phyloP scores from a whole-genome alignment of 176 grass and related monocot species.

The Raddia distichophylla region DNA sequence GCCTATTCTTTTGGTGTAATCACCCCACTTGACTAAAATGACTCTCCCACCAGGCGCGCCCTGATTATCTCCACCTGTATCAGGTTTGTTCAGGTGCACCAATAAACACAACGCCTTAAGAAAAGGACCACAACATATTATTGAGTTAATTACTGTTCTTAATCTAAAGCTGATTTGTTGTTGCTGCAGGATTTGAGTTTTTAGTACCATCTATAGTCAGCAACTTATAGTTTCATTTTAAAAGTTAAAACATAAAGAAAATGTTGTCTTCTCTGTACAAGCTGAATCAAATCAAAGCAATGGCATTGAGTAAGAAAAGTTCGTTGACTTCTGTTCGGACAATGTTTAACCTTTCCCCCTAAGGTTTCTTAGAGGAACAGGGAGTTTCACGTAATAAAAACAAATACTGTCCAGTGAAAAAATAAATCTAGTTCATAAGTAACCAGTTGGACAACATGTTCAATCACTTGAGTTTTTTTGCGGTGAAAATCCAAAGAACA shows the following conservation, averaged over 20 bases:
- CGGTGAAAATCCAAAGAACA: neutral
- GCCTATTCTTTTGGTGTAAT: constrained; percentile 89
- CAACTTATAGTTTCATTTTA: neutral
- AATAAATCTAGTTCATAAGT: constrained; percentile 3
- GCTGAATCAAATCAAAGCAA: constrained; percentile 13
- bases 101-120: constrained; percentile 30
- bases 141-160: constrained; percentile 19
- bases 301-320: neutral
- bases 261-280: neutral
- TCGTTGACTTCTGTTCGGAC: constrained; percentile 6
- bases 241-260: constrained; percentile 8
- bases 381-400: constrained; percentile 22
- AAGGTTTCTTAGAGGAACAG: constrained; percentile 26
- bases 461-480: neutral
- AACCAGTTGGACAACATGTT: constrained; percentile 22
- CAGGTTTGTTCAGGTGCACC: constrained; percentile 27
- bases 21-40: constrained; percentile 95
- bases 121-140: neutral
- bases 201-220: neutral
- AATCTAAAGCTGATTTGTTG: neutral
- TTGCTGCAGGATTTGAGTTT: neutral
- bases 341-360: neutral
- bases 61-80: constrained; percentile 74
- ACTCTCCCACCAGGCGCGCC: constrained; percentile 72
- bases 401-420: constrained; percentile 20